phyloP scores from a whole-genome alignment of 352 stramenopile species.

The Phytophthora idaei region DNA sequence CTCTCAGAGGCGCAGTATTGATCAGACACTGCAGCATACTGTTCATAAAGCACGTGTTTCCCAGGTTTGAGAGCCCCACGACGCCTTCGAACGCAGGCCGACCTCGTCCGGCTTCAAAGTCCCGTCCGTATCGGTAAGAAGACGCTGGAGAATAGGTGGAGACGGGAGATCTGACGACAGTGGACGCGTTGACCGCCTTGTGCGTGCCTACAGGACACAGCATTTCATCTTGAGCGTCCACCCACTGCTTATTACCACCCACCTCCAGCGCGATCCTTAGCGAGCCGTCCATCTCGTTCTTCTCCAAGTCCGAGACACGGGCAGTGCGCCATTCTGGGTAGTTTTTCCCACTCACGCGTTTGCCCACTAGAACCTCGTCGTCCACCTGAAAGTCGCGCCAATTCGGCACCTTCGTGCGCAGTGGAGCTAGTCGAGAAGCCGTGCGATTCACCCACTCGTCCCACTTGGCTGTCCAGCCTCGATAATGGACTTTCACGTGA shows the following conservation, averaged over 20 bases:
- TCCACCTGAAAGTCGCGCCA: conserved; percentile 70
- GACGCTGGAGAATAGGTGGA: conserved; percentile 23
- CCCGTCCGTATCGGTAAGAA: conserved; percentile 46
- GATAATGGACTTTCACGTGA: conserved; percentile 94
- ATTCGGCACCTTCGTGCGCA: conserved; percentile 86
- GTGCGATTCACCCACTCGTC: conserved; percentile 95
- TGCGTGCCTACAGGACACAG: conserved; percentile 64
- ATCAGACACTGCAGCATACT: conserved; percentile 93
- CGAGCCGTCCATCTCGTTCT: conserved; percentile 17
- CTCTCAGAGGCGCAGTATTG: conserved; percentile 91
- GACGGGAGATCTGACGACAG: conserved; percentile 14
- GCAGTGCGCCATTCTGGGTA: conserved; percentile 73
- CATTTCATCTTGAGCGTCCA: conserved; percentile 69
- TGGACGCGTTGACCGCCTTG: conserved; percentile 51
- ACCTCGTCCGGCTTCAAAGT: conserved; percentile 56
- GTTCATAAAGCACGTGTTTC: conserved; percentile 89
- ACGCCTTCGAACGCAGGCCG: conserved; percentile 65
- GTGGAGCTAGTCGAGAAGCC: conserved; percentile 89
- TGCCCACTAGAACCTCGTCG: conserved; percentile 62
- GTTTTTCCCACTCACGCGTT: conserved; percentile 31
- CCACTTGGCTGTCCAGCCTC: conserved; percentile 97
- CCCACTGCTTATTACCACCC: conserved; percentile 52
- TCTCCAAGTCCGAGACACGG: conserved; percentile 43
- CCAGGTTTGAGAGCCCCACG: conserved; percentile 77
- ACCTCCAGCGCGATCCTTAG: conserved; percentile 56